Evolutionary conservation across 23 red algal species (phyloP), one percentile per base, ranked within the genome.

Genomic region (Agarophyton chilense): DNA sequence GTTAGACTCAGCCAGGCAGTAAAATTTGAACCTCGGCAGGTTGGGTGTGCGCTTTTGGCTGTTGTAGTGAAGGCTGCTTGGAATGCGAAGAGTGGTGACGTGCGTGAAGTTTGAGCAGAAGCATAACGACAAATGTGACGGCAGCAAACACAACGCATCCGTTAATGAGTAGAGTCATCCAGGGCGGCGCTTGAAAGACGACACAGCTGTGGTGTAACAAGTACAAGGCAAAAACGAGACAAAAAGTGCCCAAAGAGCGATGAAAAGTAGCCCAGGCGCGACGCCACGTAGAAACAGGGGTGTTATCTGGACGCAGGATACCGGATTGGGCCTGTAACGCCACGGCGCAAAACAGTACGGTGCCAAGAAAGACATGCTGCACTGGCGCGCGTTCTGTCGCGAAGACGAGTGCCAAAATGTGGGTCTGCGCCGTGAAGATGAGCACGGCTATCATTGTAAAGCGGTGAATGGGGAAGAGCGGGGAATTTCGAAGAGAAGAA

Each of bases 201-300:
- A 56, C 38, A 24, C 73, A 63, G 70, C 61, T 61, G 75, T 89
- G 85, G 31, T 79, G 85, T 10, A 89, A 31, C 12, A 89, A 38
- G 36, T 41, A 89, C 6, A 72, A 31, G 35, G 61, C 85, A 8
- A 89, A 63, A 4, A 78, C 19, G 21, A 89, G 36, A 45, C 47
- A 58, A 40, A 16, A 56, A 2, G 21, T 19, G 16, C 85, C 85
- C 17, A 77, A 28, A 51, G 45, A 33, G 34, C 85, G 67, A 79
- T 89, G 85, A 65, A 72, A 39, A 39, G 45, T 38, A 61, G 63
- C 29, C 85, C 85, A 89, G 5, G 36, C 39, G 35, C 16, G 28
- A 45, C 85, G 43, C 41, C 67, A 78, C 22, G 36, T 4, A 12
- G 51, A 55, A 14, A 10, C 34, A 40, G 85, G 63, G 45, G 39